Percentiles rank a stretch among this genome's conserved stretches.
phyloP scores from a whole-genome alignment of 2,329 filamentous ascomycete genomes.

The Taxawa tesnikishii region DNA sequence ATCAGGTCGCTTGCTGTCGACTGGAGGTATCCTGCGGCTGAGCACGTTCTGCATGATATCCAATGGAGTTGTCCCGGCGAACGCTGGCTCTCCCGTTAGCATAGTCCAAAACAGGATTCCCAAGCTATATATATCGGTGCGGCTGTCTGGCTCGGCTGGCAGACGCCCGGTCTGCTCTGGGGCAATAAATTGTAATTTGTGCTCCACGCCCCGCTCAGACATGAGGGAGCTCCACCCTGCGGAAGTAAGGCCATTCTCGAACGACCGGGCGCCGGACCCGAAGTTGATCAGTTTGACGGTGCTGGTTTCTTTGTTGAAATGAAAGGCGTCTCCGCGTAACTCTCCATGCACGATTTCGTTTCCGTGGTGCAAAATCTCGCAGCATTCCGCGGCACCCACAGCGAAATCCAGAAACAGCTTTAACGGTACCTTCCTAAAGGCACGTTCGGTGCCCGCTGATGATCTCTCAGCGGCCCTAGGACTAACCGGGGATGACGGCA shows the following conservation, averaged over 20 bases:
- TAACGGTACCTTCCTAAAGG: constrained; percentile 34
- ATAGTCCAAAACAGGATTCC: constrained; percentile 84
- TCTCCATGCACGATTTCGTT: constrained; percentile 82
- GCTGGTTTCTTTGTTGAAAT: constrained; percentile 61
- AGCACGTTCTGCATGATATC: constrained; percentile 89
- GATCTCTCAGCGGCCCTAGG: background rate
- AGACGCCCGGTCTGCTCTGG: constrained; percentile 91
- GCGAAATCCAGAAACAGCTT: constrained; percentile 80
- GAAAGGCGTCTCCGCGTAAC: constrained; percentile 80
- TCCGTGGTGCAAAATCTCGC: constrained; percentile 85
- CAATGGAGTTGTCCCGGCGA: constrained; percentile 66
- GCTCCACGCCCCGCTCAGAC: constrained; percentile 72
- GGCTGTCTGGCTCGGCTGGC: constrained; percentile 79
- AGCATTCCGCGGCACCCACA: constrained; percentile 71
- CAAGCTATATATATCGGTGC: constrained; percentile 88
- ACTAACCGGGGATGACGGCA: constrained; percentile 5
- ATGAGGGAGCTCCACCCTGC: constrained; percentile 78
- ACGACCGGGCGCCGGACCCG: constrained; percentile 74
- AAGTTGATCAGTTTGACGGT: constrained; percentile 72
- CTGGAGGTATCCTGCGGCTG: constrained; percentile 61
- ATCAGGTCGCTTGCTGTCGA: constrained; percentile 67
- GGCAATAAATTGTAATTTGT: constrained; percentile 84
- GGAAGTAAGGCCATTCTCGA: constrained; percentile 76
- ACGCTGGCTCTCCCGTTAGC: constrained; percentile 67
- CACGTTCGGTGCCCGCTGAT: background rate